Conservation (phyloP, 495 filamentous ascomycete species). For the Hypomontagnella monticulosa region DNA sequence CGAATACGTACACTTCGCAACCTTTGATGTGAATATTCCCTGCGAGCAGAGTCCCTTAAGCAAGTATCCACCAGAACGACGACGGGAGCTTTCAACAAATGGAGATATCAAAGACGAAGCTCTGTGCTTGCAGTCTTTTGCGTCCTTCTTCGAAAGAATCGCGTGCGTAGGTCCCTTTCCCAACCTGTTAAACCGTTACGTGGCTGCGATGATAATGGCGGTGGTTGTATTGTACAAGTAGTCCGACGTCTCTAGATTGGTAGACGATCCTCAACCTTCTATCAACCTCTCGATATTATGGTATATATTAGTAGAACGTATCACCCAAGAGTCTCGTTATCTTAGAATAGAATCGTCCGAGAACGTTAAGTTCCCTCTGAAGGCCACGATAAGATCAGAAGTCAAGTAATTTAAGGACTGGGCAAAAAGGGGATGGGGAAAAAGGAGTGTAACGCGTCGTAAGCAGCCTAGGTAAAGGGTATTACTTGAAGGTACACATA, state of each 20-base stretch:
- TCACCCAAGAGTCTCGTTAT: conserved; percentile 1
- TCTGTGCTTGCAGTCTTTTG: conserved; percentile 59
- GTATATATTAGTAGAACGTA: conserved; percentile 25
- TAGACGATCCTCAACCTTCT: conserved; percentile 28
- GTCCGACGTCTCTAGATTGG: conserved; percentile 23
- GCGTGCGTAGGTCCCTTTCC: conserved; percentile 25
- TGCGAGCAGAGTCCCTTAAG: conserved; percentile 18
- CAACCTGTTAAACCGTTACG: conserved; percentile 22
- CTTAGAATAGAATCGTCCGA: background rate
- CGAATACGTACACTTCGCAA: conserved; percentile 59
- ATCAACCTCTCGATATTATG: conserved; percentile 22
- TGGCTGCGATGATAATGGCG: conserved; percentile 22
- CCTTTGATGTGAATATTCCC: conserved; percentile 33
- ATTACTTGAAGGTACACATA: conserved; percentile 33
- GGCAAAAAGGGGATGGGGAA: conserved; percentile 5
- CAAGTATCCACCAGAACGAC: conserved; percentile 23
- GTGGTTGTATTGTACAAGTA: conserved; percentile 33
- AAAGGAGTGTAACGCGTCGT: conserved; percentile 37
- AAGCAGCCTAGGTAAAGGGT: conserved; percentile 19
- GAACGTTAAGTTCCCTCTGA: conserved; percentile 4
- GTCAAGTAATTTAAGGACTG: background rate
- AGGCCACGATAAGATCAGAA: conserved; percentile 1
- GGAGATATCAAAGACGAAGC: conserved; percentile 58
- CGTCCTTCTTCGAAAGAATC: conserved; percentile 35
- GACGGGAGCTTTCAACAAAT: conserved; percentile 39